A percentile compares a stretch with the other conserved stretches of the same genome.
Conservation (phyloP, 208 protist species). For the Balamuthia mandrillaris region DNA sequence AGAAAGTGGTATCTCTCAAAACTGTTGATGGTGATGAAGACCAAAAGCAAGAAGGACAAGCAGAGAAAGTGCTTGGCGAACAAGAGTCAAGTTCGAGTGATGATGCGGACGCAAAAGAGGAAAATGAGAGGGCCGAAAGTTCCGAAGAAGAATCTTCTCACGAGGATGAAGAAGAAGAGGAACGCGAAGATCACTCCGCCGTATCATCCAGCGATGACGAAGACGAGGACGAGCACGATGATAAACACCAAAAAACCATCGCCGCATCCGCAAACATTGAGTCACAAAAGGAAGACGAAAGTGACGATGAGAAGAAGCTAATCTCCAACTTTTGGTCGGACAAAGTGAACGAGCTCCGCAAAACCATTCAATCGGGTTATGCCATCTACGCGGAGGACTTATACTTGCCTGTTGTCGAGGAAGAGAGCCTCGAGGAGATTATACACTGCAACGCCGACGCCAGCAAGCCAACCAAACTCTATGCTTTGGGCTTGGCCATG, state of each 20-base stretch:
- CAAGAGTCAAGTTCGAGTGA: no score
- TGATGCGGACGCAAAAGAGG: not conserved
- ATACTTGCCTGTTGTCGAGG: constrained; percentile 1
- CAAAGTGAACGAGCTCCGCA: not conserved
- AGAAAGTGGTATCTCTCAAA: no score
- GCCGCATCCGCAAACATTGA: not conserved
- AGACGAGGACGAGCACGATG: not conserved
- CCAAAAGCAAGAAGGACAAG: no score
- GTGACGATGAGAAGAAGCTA: not conserved
- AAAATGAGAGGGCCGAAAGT: not conserved
- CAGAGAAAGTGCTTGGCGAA: no score
- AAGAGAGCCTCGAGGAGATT: not conserved
- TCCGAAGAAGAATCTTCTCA: not conserved
- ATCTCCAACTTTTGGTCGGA: not conserved
- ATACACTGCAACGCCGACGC: not conserved
- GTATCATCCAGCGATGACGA: not conserved
- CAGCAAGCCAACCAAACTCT: not conserved
- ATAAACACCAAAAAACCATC: not conserved
- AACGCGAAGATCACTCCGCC: not conserved
- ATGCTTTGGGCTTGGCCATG: not conserved
- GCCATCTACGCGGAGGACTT: constrained; percentile 29
- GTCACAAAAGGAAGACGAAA: not conserved
- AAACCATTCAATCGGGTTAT: not conserved
- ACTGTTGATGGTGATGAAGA: no score
- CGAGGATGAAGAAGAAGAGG: not conserved